Base-by-base conservation (phyloP, 129 eudicot genomes). In the Flaveria ramosissima region DNA sequence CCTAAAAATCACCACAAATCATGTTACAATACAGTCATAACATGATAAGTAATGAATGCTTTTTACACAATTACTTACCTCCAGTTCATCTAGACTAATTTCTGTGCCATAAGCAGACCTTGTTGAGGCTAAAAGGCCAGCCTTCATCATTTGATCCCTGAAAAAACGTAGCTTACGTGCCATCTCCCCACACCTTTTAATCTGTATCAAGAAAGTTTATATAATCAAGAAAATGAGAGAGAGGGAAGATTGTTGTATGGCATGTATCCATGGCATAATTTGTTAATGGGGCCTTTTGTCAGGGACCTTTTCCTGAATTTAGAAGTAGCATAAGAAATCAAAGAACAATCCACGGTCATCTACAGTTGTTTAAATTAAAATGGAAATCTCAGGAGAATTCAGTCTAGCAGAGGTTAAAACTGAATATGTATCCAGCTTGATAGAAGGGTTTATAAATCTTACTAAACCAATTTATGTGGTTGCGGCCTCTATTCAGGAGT, bases 101-200 rank as follows among this genome's bases (percentile, higher is more conserved):
- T 81, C 83, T 27, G 82, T 32, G 17, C 85, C 83, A 62, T 52
- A 45, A 19, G 81, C 20, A 62, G 85, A 80, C 73, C 84, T 74
- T 57, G 86, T 48, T 60, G 94, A 88, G 70, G 88, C 77, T n/a
- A 80, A 60, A 55, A 88, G 71, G 24, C 94, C 94, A 66, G 90
- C 89, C 88, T 85, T 89, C 60, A 14, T 59, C 91, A 88, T 92
- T 64, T 92, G 96, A 70, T 81, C 94, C 78, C 62, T 86, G 59
- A 92, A 85, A 82, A 90, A 90, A 6, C 95, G 86, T 50, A 92
- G 82, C 84, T 81, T 90, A 23, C 98, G 92, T 46, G 98, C 90
- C 98, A 92, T 88, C 80, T 92, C 96, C 26, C 88, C 94, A 50
- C 92, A 88, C 82, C 94, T 86, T 88, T 90, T 92, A n/a, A 92